Evolutionary conservation across 306 rosid species (phyloP).

Genomic region (Gastrolobium villosum): DNA sequence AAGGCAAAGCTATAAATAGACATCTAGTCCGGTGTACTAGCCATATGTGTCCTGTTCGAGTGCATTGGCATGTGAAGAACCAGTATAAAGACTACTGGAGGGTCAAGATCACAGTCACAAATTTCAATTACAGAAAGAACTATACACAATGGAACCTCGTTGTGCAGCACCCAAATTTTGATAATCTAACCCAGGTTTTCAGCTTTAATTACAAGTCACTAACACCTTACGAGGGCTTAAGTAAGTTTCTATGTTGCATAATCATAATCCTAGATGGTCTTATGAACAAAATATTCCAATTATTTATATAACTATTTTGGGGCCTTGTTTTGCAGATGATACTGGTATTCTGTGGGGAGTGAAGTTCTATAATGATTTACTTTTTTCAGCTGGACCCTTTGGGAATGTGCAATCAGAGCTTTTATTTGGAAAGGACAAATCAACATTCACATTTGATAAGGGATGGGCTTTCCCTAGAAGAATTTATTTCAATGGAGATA

Average conservation of each 20-base stretch:
- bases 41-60: constrained; percentile 90
- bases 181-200: constrained; percentile 79
- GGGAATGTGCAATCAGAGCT: constrained; percentile 94
- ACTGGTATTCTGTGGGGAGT: constrained; percentile 92
- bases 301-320: constrained; percentile 11
- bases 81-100: constrained; percentile 94
- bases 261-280: constrained; percentile 21
- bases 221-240: constrained; percentile 81
- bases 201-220: constrained; percentile 82
- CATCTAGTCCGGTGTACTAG: constrained; percentile 85
- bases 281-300: not conserved
- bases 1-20: constrained; percentile 61
- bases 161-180: constrained; percentile 87
- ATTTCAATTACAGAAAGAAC: constrained; percentile 93
- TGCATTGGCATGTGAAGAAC: constrained; percentile 93
- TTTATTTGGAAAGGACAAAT: constrained; percentile 73
- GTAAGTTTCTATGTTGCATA: constrained; percentile 58
- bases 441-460: constrained; percentile 84
- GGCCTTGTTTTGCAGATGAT: constrained; percentile 73
- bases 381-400: constrained; percentile 73
- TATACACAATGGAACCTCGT: constrained; percentile 86
- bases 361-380: constrained; percentile 82
- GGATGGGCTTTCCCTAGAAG: constrained; percentile 97
- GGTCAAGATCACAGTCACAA: constrained; percentile 82
- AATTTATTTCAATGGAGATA: constrained; percentile 78